These are phyloP conservation scores for Ophiosphaerella narmari DNA, from an alignment of 2,329 filamentous ascomycete genomes.

Conservation along the genomic window DNA sequence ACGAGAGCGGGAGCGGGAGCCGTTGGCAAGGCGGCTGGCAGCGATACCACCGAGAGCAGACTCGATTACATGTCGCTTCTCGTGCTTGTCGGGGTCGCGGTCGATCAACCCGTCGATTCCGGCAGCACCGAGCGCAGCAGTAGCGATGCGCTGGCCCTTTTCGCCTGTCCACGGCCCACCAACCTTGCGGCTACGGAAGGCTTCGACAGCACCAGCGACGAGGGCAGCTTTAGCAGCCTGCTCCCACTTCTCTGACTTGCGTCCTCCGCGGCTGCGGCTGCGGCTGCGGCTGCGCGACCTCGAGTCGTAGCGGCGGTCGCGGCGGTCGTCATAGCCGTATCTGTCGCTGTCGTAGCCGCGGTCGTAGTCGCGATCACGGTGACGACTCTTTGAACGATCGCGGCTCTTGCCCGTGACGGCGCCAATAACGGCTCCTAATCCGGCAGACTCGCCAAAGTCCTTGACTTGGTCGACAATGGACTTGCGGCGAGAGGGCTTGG, in stretches of 20 bases:
- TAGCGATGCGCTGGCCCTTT: slow-evolving; percentile 89
- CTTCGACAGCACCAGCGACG: slow-evolving; percentile 87
- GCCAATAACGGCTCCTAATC: slow-evolving; percentile 59
- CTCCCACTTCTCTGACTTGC: slow-evolving; percentile 61
- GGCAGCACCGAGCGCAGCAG: slow-evolving; percentile 82
- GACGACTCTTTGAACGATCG: slow-evolving; percentile 57
- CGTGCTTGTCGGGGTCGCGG: slow-evolving; percentile 70
- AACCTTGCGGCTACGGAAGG: slow-evolving; percentile 86
- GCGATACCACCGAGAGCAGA: slow-evolving; percentile 87
- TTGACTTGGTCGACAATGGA: slow-evolving; percentile 60
- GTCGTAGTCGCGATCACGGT: slow-evolving; percentile 40
- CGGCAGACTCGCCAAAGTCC: slow-evolving; percentile 63
- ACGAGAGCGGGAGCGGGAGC: slow-evolving; percentile 67
- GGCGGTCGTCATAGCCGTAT: slow-evolving; percentile 36
- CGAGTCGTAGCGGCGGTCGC: slow-evolving; percentile 56
- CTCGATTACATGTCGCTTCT: slow-evolving; percentile 80
- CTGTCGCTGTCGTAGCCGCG: slow-evolving; percentile 55
- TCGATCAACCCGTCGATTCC: slow-evolving; percentile 79
- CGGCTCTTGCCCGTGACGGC: slow-evolving; percentile 60
- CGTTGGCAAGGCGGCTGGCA: slow-evolving; percentile 84
- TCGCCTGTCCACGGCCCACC: slow-evolving; percentile 87
- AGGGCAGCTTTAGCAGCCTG: slow-evolving; percentile 91
- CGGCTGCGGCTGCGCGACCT: slow-evolving; percentile 55
- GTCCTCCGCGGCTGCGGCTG: slow-evolving; percentile 53
- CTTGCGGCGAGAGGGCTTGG: slow-evolving; percentile 55